Base-by-base conservation (phyloP, 768 basidiomycete genomes). In the Tubosaeta sp. region DNA sequence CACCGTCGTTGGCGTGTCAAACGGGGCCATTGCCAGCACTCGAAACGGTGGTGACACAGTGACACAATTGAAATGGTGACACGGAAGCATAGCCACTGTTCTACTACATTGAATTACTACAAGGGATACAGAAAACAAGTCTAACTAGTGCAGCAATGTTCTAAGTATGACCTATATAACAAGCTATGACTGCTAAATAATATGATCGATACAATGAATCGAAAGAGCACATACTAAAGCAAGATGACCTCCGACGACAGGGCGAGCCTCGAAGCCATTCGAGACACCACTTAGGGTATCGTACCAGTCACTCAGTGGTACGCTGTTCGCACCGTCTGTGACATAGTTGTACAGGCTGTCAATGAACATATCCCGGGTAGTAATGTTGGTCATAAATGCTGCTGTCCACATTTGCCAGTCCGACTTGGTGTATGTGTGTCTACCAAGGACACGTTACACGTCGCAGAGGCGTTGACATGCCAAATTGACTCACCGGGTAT, bases 381-480 rank as follows among this genome's bases (percentile, higher is more conserved):
- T 58, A 4, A 60, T 71, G 58, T 76, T 73, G 1, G 77, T 78
- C 59, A 76, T 76, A 14, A 78, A 76, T 6, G 72, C 78, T 16
- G 80, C 77, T 0, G 79, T 81, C 73, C 76, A 84, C 6, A 83
- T 76, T 46, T 81, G 67, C 83, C 82, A 84, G 55, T 83, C 83
- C 53, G 79, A 76, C 66, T 83, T 82, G 38, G 79, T 80, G 57
- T 82, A 82, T 8, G 78, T 77, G 55, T 81, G 76, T 38, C 78
- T 62, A 22, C 22, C 22, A 22, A 22, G 37, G 26, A 27, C 6
- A n/a, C 10, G 9, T 16, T 6, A 17, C 5, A 7, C 13, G n/a
- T 62, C 41, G 46, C 19, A 19, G 6, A 10, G 11, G 33, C 6
- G 17, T 29, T 13, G 13, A 5, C n/a, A 22, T 1, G 29, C 2